Conservation (phyloP, 495 filamentous ascomycete genomes). For the Aspergillus olivimuriae region DNA sequence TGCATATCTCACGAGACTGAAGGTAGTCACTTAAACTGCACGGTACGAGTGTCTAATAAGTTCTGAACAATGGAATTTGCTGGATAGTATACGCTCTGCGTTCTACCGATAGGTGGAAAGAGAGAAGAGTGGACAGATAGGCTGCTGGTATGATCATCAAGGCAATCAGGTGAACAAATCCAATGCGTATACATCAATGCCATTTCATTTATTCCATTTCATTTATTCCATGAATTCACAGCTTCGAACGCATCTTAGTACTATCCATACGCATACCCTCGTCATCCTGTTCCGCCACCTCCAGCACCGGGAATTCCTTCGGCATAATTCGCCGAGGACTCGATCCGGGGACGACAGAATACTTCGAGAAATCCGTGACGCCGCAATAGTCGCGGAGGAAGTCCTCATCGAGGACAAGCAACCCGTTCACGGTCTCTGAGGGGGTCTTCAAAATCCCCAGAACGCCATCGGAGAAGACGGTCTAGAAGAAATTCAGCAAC, state of each 20-base stretch:
- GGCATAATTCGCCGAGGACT: conserved; percentile 77
- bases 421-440: conserved; percentile 56
- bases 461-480: conserved; percentile 76
- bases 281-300: conserved; percentile 75
- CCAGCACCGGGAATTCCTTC: conserved; percentile 57
- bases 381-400: conserved; percentile 61
- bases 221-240: conserved; percentile 8
- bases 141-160: too few species aligned
- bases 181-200: not conserved
- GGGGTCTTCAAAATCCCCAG: conserved; percentile 65
- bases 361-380: conserved; percentile 67
- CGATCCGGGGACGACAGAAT: conserved; percentile 59
- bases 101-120: too few species aligned
- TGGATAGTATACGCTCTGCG: too few species aligned
- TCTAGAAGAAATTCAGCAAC: conserved; percentile 15
- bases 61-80: too few species aligned
- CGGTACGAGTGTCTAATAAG: too few species aligned
- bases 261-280: conserved; percentile 73
- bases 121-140: too few species aligned
- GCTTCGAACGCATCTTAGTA: conserved; percentile 25
- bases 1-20: not conserved
- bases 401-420: conserved; percentile 73
- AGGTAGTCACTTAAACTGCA: too few species aligned
- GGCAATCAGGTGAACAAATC: too few species aligned
- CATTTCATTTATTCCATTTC: not conserved